Evolutionary conservation across 306 rosid species (phyloP), one percentile per base, ranked within the genome.

Genomic region (Cicer judaicum): DNA sequence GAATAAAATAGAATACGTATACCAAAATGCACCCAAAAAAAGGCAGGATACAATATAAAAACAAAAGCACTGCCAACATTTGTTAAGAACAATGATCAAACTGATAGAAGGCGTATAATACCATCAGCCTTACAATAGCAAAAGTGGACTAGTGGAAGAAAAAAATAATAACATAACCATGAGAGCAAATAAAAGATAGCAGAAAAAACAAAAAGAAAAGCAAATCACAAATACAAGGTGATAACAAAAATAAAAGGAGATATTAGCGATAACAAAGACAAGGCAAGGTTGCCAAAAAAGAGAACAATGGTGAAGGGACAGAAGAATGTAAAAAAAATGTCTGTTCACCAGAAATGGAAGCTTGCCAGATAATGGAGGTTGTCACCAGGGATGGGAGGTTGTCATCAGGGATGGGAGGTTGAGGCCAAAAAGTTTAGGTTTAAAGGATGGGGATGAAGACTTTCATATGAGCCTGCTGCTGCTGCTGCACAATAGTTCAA

Each of bases 131-230:
- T 53, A 7, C 29, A 53, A 18, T 53, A 53, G 60, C 34, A 54
- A 16, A 54, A 54, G 13, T 54, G 13, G 61, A 54, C 36, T 54
- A 5, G 61, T 18, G 36, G 36, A 54, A 34, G 10, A 7, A 14
- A 54, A 55, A 29, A 29, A 29, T 5, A 54, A 18, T 55, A 55
- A 55, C 7, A 55, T 7, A 55, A 55, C 36, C 62, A 10, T 5
- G n/a, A 55, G 62, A 10, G 13, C 62, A 55, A 55, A 55, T 55
- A 36, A 55, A 55, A 55, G 56, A 55, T 55, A 12, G 62, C 62
- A 55, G 38, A 4, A 53, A 16, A 9, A 55, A 55, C 38, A 55
- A 55, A 10, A 10, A 10, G 18, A 49, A 29, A 29, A 29, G 36
- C 36, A 29, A 29, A 55, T 55, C 4, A 21, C 8, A 56, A 29